Evolutionary conservation across 306 rosid species (phyloP).

Genomic region (Erythrophleum fordii): DNA sequence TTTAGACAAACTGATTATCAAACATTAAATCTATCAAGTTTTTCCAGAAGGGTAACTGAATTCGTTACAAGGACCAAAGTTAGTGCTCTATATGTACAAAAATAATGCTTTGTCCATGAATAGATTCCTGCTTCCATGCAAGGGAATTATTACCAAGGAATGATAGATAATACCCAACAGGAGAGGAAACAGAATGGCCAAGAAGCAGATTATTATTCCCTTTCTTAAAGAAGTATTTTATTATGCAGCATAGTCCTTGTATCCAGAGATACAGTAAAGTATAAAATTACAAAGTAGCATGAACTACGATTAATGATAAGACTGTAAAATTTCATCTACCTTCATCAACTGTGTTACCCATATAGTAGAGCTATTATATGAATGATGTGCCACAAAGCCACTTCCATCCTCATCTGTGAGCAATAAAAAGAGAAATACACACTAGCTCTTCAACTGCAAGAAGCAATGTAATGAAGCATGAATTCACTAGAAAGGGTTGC

Average conservation of each 20-base stretch:
- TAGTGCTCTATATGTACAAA: neutral
- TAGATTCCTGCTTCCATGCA: conserved; percentile 13
- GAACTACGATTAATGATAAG: neutral
- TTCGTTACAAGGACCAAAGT: neutral
- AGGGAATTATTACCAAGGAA: conserved; percentile 18
- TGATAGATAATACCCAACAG: neutral
- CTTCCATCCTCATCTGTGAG: conserved; percentile 70
- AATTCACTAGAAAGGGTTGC: neutral
- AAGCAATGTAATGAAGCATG: conserved; percentile 1
- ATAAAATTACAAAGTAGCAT: conserved; percentile 20
- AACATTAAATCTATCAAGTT: neutral
- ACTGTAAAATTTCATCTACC: conserved; percentile 56
- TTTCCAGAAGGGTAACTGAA: neutral
- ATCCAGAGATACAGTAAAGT: conserved; percentile 20
- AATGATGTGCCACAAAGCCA: conserved; percentile 50
- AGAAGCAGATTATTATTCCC: neutral
- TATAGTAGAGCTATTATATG: conserved; percentile 54
- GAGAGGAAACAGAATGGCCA: conserved; percentile 4
- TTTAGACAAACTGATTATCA: neutral
- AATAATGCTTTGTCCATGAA: neutral
- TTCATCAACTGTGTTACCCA: conserved; percentile 59
- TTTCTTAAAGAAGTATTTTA: neutral
- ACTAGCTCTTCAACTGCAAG: conserved; percentile 22
- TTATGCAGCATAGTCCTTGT: conserved; percentile 1
- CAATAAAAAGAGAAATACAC: conserved; percentile 39